phyloP scores from a whole-genome alignment of 208 protist genomes.

The Herpetomonas tarakana region DNA sequence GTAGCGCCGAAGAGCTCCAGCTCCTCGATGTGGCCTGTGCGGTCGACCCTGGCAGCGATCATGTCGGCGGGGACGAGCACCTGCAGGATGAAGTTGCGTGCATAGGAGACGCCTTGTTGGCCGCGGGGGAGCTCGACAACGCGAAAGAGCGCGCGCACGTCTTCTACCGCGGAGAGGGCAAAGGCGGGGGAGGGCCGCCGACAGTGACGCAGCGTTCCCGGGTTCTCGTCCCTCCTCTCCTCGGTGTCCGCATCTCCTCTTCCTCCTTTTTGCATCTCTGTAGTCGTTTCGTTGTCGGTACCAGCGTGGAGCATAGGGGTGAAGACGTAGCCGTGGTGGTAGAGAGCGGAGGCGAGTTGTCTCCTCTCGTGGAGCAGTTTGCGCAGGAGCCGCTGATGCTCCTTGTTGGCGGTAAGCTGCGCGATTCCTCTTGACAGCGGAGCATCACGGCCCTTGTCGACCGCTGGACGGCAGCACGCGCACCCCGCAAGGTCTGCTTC shows the following conservation, averaged over 20 bases:
- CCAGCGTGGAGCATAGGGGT: constrained; percentile 8
- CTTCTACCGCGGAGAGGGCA: constrained; percentile 24
- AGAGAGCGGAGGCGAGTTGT: not conserved
- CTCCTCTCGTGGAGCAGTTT: not conserved
- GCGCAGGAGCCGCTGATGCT: not conserved
- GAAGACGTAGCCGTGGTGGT: constrained; percentile 34
- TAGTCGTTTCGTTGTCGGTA: not conserved
- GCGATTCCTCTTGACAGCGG: too few species aligned
- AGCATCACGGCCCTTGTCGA: not conserved
- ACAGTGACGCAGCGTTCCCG: not conserved
- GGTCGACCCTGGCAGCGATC: constrained; percentile 32
- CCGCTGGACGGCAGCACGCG: not conserved
- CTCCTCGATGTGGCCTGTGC: constrained; percentile 35
- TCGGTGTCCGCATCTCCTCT: too few species aligned
- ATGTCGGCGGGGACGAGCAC: constrained; percentile 61
- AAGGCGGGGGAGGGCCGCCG: constrained; percentile 18
- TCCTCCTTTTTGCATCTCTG: too few species aligned
- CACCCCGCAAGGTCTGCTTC: not conserved
- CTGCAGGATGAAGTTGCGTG: constrained; percentile 84
- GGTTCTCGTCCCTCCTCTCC: not conserved
- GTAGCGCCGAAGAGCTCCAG: constrained; percentile 14
- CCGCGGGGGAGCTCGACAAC: constrained; percentile 59
- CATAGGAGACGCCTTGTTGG: constrained; percentile 77
- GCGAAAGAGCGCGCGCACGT: constrained; percentile 47
- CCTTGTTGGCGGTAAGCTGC: not conserved